A percentile compares a stretch with the other conserved stretches of the same genome.
phyloP scores from a whole-genome alignment of 2,329 filamentous ascomycete species.

The Chrysoporthe cubensis region DNA sequence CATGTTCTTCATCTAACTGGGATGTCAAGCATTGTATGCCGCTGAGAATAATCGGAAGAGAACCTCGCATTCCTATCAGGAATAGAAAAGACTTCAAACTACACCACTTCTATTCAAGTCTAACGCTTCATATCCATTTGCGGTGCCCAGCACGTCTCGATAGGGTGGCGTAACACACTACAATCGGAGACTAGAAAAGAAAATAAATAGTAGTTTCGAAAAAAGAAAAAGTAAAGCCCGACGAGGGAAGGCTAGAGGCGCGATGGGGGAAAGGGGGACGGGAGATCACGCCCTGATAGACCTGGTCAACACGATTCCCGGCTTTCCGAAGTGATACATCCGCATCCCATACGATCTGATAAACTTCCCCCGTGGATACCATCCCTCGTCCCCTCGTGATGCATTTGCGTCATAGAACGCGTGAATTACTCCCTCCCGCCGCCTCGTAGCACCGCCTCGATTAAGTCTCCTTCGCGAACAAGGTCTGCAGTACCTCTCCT shows the following conservation, averaged over 20 bases:
- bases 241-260: neutral
- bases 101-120: slow-evolving; percentile 8
- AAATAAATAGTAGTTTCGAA: neutral
- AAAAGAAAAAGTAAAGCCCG: neutral
- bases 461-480: neutral
- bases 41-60: no score
- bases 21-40: no score
- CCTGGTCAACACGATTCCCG: neutral
- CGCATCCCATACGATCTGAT: neutral
- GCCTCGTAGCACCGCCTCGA: neutral
- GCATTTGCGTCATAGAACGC: slow-evolving; percentile 10
- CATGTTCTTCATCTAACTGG: no score
- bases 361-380: neutral
- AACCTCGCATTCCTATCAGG: neutral
- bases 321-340: neutral
- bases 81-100: neutral
- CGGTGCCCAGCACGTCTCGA: slow-evolving; percentile 3
- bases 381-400: slow-evolving; percentile 2
- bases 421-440: neutral
- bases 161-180: no score
- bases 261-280: neutral
- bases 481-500: neutral
- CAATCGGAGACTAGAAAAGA: neutral
- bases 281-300: neutral
- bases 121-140: slow-evolving; percentile 5